Evolutionary conservation across 108 stramenopile species (phyloP), one percentile per base, ranked within the genome.

Genomic region (Asterionellopsis glacialis): DNA sequence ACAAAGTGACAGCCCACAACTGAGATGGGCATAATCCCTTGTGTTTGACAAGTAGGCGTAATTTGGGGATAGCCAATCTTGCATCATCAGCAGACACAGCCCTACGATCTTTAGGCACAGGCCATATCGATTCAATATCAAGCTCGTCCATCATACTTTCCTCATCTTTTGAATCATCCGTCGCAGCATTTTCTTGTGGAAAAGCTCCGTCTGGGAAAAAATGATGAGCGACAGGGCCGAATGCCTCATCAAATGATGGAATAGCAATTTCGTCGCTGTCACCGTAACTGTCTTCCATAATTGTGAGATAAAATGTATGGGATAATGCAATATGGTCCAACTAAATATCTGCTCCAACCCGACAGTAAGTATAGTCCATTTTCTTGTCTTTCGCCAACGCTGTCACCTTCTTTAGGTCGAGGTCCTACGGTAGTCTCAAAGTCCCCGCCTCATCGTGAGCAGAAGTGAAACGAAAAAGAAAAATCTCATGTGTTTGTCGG

Each of bases 141-240:
- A 21, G 47, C 5, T 4, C 6, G 9, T 5, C 47, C 1, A 1
- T 48, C 1, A 7, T 21, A 21, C 16, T 48, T 21, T 48, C 47
- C 5, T 48, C 47, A 16, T 48, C 47, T 16, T 48, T 2, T 21
- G 11, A 14, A 13, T 9, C 47, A 19, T 48, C 47, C 16, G 9
- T 48, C 19, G 47, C 2, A 7, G 33, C 33, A 16, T 22, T 5
- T 55, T 55, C 24, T 18, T 42, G 25, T 2, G 57, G 57, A 33
- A 33, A 33, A 28, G 49, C 27, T 42, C 57, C 57, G 10, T 59
- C 57, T 18, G 57, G 57, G 41, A 59, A 59, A 16, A 59, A 59
- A 33, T 59, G 57, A 43, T 59, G 57, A 21, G 41, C 33, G n/a
- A 59, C 5, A 22, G 57, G 57, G 16, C 57, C 57, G 51, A 59